Evolutionary conservation across 495 filamentous ascomycete species (phyloP).

Genomic region (Cercophora newfieldiana): DNA sequence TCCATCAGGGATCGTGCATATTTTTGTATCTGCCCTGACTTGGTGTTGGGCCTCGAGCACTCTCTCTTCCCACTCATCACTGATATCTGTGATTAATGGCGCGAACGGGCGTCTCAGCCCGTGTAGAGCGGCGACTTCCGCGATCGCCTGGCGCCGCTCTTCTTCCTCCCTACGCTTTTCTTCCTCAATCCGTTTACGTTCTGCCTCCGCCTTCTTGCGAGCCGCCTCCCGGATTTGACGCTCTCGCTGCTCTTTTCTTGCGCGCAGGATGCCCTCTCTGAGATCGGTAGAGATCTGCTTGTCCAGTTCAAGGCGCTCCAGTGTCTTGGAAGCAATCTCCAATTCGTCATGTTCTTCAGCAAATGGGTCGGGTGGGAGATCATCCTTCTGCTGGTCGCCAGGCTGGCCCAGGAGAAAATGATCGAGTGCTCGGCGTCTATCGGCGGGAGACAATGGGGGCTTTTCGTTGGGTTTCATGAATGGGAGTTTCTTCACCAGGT

Average conservation of each 20-base stretch:
- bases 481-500: background rate
- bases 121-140: constrained; percentile 8
- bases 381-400: background rate
- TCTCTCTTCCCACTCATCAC: constrained; percentile 34
- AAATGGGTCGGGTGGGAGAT: background rate
- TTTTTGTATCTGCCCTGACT: constrained; percentile 19
- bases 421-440: background rate
- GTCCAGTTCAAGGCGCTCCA: constrained; percentile 24
- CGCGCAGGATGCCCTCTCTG: constrained; percentile 5
- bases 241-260: constrained; percentile 9
- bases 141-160: constrained; percentile 19
- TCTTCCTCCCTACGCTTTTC: constrained; percentile 11
- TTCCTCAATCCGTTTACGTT: constrained; percentile 16
- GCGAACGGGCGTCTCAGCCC: background rate
- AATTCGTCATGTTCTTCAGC: background rate
- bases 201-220: constrained; percentile 25
- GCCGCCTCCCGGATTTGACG: constrained; percentile 15
- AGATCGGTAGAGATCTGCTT: constrained; percentile 23
- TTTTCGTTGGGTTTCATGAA: no score
- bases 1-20: constrained; percentile 53
- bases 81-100: background rate
- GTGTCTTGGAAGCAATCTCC: constrained; percentile 17
- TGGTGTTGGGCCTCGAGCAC: constrained; percentile 14
- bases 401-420: background rate
- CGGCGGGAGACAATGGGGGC: background rate